Evolutionary conservation across 2,329 filamentous ascomycete species (phyloP).

Genomic region (Tolypocladium pustulatum): DNA sequence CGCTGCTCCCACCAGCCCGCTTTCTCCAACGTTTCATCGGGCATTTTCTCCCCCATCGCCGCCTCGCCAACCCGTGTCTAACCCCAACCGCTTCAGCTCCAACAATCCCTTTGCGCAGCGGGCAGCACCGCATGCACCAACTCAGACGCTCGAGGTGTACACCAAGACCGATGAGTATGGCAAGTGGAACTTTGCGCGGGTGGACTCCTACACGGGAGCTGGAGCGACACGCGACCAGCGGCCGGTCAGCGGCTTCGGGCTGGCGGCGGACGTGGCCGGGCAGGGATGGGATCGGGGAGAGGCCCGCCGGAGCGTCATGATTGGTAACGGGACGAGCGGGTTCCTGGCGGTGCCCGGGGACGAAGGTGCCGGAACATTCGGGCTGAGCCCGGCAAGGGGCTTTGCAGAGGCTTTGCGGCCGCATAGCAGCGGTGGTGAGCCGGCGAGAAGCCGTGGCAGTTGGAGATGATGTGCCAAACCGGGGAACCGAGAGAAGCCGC

Average conservation of each 20-base stretch:
- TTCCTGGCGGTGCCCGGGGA: conserved; percentile 41
- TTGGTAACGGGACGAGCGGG: conserved; percentile 38
- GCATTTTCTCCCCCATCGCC: conserved; percentile 6
- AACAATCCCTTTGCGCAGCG: conserved; percentile 46
- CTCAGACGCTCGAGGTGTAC: conserved; percentile 48
- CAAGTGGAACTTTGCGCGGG: conserved; percentile 47
- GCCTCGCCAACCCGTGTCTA: conserved; percentile 14
- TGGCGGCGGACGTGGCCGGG: conserved; percentile 39
- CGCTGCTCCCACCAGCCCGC: conserved; percentile 10
- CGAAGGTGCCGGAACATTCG: not conserved
- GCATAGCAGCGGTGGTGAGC: conserved; percentile 22
- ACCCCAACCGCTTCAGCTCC: conserved; percentile 40
- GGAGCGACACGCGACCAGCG: conserved; percentile 18
- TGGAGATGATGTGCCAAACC: not conserved
- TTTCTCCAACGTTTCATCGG: conserved; percentile 6
- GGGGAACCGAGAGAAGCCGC: not conserved
- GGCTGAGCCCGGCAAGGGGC: conserved; percentile 3
- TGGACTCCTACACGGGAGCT: conserved; percentile 23
- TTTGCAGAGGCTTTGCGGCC: conserved; percentile 17
- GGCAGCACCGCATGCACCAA: conserved; percentile 24
- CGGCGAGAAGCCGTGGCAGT: not conserved
- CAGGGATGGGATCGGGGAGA: conserved; percentile 40
- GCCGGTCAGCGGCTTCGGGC: conserved; percentile 46
- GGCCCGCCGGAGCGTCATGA: conserved; percentile 42
- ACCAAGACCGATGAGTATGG: conserved; percentile 48